Conservation (phyloP, 2,329 filamentous ascomycete genomes). For the Acephala macrosclerotiorum region DNA sequence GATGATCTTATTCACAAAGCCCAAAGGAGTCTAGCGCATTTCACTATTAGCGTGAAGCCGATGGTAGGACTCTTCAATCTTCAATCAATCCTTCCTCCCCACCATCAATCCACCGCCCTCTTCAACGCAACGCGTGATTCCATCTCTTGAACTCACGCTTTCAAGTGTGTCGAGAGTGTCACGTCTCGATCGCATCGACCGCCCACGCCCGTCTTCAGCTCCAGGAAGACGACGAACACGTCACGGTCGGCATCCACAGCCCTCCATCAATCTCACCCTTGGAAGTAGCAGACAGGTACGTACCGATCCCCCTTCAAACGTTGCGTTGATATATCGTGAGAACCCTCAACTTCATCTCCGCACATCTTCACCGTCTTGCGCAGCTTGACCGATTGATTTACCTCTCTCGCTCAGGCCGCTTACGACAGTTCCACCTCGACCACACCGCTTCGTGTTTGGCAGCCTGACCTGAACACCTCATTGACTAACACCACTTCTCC, state of each 20-base stretch:
- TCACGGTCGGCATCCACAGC: slow-evolving; percentile 28
- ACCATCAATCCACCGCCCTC: slow-evolving; percentile 23
- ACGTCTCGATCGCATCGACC: slow-evolving; percentile 15
- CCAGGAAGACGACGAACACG: slow-evolving; percentile 21
- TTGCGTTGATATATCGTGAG: background rate
- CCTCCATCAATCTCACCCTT: slow-evolving; percentile 21
- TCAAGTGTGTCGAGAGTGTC: slow-evolving; percentile 27
- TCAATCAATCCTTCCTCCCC: slow-evolving; percentile 24
- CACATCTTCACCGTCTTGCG: slow-evolving; percentile 11
- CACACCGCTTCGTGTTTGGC: slow-evolving; percentile 36
- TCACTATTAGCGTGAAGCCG: slow-evolving; percentile 24
- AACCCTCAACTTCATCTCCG: background rate
- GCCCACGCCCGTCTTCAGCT: slow-evolving; percentile 13
- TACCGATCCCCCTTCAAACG: slow-evolving; percentile 22
- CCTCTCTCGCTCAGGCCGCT: slow-evolving; percentile 14
- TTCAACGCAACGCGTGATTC: slow-evolving; percentile 25
- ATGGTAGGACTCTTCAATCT: slow-evolving; percentile 16
- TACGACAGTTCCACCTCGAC: slow-evolving; percentile 26
- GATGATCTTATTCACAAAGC: background rate
- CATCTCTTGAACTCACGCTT: slow-evolving; percentile 25
- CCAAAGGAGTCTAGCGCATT: slow-evolving; percentile 19
- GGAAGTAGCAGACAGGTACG: slow-evolving; percentile 34
- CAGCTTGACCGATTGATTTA: background rate
- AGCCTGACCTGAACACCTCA: slow-evolving; percentile 28
- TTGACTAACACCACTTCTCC: slow-evolving; percentile 34